phyloP scores from a whole-genome alignment of 441 rosid species.

The Isatis lusitanica region DNA sequence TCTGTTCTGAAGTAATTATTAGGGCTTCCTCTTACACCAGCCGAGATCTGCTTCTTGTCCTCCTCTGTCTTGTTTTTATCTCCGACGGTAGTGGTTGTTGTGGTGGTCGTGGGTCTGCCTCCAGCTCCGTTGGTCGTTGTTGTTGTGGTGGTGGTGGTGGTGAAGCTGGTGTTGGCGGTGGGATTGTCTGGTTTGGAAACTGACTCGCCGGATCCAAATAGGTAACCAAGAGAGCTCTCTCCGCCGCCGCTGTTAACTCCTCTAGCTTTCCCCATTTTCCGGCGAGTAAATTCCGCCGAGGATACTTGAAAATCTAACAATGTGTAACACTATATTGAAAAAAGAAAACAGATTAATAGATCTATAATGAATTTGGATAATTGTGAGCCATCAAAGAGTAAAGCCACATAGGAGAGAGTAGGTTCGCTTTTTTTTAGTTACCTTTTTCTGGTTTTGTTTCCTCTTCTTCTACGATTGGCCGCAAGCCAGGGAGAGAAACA shows the following conservation, averaged over 20 bases:
- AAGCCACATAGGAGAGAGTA: neutral
- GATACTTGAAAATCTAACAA: conserved; percentile 3
- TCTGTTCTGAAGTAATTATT: conserved; percentile 71
- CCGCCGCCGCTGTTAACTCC: conserved; percentile 61
- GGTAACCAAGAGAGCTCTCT: conserved; percentile 64
- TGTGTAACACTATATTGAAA: conserved; percentile 13
- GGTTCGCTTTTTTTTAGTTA: neutral
- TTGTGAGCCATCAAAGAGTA: neutral
- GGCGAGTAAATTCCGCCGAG: conserved; percentile 14
- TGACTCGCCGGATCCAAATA: conserved; percentile 43
- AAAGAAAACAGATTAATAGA: neutral
- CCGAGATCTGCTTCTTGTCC: conserved; percentile 42
- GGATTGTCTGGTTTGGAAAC: conserved; percentile 35
- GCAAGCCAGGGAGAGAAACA: conserved; percentile 14
- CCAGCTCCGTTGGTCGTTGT: conserved; percentile 14
- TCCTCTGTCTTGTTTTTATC: conserved; percentile 36
- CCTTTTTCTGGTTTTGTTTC: conserved; percentile 18
- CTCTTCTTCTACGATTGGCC: conserved; percentile 16
- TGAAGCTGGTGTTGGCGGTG: conserved; percentile 17
- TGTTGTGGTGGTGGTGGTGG: conserved; percentile 8
- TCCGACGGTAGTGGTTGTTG: neutral
- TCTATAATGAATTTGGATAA: neutral
- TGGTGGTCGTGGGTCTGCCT: conserved; percentile 17
- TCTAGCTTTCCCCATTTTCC: conserved; percentile 47
- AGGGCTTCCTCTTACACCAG: conserved; percentile 56